phyloP scores from a whole-genome alignment of 805 yeast genomes.

The Candida orba region DNA sequence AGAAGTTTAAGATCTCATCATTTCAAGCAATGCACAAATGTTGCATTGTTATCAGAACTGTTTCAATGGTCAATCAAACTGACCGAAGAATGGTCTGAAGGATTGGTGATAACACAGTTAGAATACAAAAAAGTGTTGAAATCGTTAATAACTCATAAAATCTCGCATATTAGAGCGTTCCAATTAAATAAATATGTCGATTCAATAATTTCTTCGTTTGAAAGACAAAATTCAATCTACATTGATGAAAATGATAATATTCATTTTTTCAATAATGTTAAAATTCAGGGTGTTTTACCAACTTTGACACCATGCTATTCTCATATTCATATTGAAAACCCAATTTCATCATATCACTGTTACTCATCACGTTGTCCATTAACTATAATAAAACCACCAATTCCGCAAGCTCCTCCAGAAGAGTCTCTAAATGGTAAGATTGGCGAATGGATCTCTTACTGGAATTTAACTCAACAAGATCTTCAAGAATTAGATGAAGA shows the following conservation, averaged over 20 bases:
- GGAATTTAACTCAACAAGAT: constrained; percentile 54
- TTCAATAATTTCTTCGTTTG: constrained; percentile 37
- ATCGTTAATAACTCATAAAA: constrained; percentile 42
- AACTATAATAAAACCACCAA: constrained; percentile 21
- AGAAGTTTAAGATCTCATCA: constrained; percentile 41
- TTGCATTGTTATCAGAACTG: constrained; percentile 41
- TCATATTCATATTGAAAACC: constrained; percentile 18
- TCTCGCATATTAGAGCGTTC: constrained; percentile 42
- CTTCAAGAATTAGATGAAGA: constrained; percentile 40
- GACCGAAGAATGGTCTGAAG: constrained; percentile 46
- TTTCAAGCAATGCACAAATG: constrained; percentile 37
- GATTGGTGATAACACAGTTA: constrained; percentile 37
- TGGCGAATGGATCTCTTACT: constrained; percentile 58
- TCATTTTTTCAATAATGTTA: constrained; percentile 23
- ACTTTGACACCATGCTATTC: constrained; percentile 43
- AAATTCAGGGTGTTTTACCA: constrained; percentile 36
- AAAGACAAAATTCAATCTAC: constrained; percentile 35
- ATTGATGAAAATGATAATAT: constrained; percentile 27
- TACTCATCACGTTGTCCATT: constrained; percentile 30
- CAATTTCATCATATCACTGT: constrained; percentile 17
- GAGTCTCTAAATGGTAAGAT: constrained; percentile 20
- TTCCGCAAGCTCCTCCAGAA: constrained; percentile 15
- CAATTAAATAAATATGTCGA: constrained; percentile 45
- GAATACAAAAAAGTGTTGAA: constrained; percentile 50
- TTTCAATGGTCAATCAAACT: constrained; percentile 48